These are phyloP conservation scores for Amanita inopinata DNA, from an alignment of 768 basidiomycete genomes.

Conservation along the genomic window DNA sequence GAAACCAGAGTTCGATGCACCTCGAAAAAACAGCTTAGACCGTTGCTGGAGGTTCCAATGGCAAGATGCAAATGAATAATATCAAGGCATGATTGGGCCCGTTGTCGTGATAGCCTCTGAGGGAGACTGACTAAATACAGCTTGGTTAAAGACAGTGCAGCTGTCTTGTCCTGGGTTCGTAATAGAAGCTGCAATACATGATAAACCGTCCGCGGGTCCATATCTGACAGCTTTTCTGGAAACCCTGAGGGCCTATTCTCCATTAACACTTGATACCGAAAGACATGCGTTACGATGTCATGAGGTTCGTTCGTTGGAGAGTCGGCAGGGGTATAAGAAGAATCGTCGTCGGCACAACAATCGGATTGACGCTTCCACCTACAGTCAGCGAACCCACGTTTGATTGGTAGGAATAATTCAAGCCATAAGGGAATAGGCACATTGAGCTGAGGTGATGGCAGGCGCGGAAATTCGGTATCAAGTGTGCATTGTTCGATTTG, in stretches of 20 bases:
- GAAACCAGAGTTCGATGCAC: constrained; percentile 33
- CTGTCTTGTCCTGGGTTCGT: constrained; percentile 23
- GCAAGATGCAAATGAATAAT: constrained; percentile 47
- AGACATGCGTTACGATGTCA: neutral
- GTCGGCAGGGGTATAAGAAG: too few species aligned
- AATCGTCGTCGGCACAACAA: too few species aligned
- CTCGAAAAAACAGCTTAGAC: constrained; percentile 34
- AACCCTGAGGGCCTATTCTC: constrained; percentile 28
- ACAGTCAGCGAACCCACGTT: constrained; percentile 18
- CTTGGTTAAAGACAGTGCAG: constrained; percentile 36
- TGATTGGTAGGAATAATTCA: constrained; percentile 44
- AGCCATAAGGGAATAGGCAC: constrained; percentile 47
- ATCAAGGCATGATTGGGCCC: constrained; percentile 30
- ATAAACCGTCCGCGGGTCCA: constrained; percentile 34
- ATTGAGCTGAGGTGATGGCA: constrained; percentile 7
- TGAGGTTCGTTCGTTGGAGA: neutral
- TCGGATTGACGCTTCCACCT: too few species aligned
- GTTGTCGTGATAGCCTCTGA: constrained; percentile 23
- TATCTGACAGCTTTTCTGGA: constrained; percentile 21
- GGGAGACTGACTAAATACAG: constrained; percentile 44
- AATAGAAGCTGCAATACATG: constrained; percentile 39
- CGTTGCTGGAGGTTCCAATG: constrained; percentile 21
- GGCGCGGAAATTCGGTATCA: neutral
- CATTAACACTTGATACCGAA: constrained; percentile 31
- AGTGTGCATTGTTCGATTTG: neutral